Evolutionary conservation across 345 rosid species (phyloP), one percentile per base, ranked within the genome.

Genomic region (Cardiospermum halicacabum): DNA sequence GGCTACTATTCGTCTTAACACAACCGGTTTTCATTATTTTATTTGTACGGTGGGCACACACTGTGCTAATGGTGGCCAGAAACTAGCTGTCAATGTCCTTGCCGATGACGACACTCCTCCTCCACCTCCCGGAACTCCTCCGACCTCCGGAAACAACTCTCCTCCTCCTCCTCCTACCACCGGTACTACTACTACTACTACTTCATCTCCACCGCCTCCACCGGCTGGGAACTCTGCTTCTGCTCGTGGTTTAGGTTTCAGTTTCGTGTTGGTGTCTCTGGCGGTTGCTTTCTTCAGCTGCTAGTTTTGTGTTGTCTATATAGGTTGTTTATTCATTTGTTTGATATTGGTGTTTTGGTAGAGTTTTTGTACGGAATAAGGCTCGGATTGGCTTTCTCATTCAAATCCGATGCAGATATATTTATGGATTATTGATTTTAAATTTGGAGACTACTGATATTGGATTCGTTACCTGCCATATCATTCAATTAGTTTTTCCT

Each of bases 1-100:
- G 4, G 73, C 79, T 36, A 69, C 58, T 8, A 51, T 78, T 32
- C 5, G 57, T 9, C 69, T 82, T 19, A 78, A 81, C 24, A 11
- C 55, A 8, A 42, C 56, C 0, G 81, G 87, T 2, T 63, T 73
- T 1, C 77, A 66, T 19, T 75, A 77, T 65, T 75, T 55, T 69
- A 65, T 75, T 6, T 78, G 87, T 61, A 59, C 60, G 2, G 1
- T 51, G 7, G 2, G 42, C 1, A 49, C 26, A n/a, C 85, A 82
- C 66, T 82, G 84, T 67, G 15, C 32, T 5, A n/a, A n/a, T n/a
- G 2, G 2, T 0, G 77, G 80, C 25, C 80, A 72, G 68, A 75
- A 78, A 65, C 57, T 81, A 1, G 58, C 56, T 11, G 22, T 75
- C 31, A 66, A 40, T 6, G 78, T 78, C 2, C 50, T 39, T 43